These are phyloP conservation scores for Capsicum baccatum DNA, from an alignment of 257 asterid genomes.

Conservation along the genomic window DNA sequence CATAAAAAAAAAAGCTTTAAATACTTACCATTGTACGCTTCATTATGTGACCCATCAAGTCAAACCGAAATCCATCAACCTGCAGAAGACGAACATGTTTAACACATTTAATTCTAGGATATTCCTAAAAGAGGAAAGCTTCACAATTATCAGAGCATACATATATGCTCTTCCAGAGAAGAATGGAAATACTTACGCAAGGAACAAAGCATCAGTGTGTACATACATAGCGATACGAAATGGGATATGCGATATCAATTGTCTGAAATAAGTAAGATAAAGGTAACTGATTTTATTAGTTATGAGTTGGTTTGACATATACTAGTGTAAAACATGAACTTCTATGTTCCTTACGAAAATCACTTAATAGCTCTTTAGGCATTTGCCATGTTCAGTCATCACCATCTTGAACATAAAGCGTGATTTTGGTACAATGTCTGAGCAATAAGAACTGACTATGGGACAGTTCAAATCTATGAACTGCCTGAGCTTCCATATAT, in stretches of 20 bases:
- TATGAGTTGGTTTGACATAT: background rate
- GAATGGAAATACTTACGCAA: slow-evolving; percentile 13
- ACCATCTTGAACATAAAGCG: background rate
- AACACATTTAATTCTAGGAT: slow-evolving; percentile 30
- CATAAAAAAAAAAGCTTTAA: background rate
- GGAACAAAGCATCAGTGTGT: background rate
- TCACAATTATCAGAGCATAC: slow-evolving; percentile 10
- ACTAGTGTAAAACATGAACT: background rate
- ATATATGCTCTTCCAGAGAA: background rate
- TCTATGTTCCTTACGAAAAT: slow-evolving; percentile 3
- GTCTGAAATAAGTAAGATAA: slow-evolving; percentile 11
- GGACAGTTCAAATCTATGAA: slow-evolving; percentile 10
- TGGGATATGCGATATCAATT: slow-evolving; percentile 1
- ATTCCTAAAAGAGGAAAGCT: slow-evolving; percentile 24
- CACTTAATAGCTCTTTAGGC: slow-evolving; percentile 10
- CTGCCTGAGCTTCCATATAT: background rate
- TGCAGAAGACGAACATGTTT: slow-evolving; percentile 45
- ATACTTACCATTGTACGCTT: slow-evolving; percentile 79
- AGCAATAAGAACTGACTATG: background rate
- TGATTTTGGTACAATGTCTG: background rate
- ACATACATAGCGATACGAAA: background rate
- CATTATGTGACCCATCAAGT: slow-evolving; percentile 98
- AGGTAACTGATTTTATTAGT: slow-evolving; percentile 5
- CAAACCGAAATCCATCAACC: slow-evolving; percentile 99
- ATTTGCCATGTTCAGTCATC: slow-evolving; percentile 15